Evolutionary conservation across 1,284 basidiomycete species (phyloP).

Genomic region (Pyrrhoderma noxium): DNA sequence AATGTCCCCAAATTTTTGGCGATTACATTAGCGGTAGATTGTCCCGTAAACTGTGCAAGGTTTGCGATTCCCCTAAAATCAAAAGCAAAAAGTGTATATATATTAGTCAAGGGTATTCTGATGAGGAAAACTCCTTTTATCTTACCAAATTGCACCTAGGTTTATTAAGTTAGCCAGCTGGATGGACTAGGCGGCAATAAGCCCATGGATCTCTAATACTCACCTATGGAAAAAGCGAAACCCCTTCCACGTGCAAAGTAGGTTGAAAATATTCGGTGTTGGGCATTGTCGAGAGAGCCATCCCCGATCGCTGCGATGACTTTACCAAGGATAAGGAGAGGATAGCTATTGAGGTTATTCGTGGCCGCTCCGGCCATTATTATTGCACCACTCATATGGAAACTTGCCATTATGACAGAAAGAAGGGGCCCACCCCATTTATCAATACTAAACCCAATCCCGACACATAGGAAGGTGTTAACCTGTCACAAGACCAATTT

Average conservation of each 20-base stretch:
- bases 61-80: conserved; percentile 33
- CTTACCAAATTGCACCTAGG: conserved; percentile 24
- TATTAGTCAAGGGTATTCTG: background rate
- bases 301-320: conserved; percentile 39
- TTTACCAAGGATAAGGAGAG: conserved; percentile 36
- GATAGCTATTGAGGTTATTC: conserved; percentile 35
- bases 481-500: conserved; percentile 23
- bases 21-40: conserved; percentile 34
- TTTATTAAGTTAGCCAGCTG: conserved; percentile 2
- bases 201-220: conserved; percentile 8
- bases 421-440: conserved; percentile 35
- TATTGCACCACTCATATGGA: conserved; percentile 30
- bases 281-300: conserved; percentile 39
- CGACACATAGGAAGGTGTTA: conserved; percentile 39
- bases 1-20: conserved; percentile 34
- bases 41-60: conserved; percentile 37
- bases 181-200: background rate
- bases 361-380: conserved; percentile 37
- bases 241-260: conserved; percentile 39
- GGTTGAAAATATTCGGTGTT: conserved; percentile 40
- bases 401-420: conserved; percentile 32
- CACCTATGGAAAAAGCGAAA: conserved; percentile 36
- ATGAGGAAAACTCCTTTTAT: background rate
- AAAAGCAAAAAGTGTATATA: background rate
- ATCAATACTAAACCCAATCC: conserved; percentile 37